Evolutionary conservation across 805 yeast species (phyloP).

Genomic region (Sugiyamaella marilandica): DNA sequence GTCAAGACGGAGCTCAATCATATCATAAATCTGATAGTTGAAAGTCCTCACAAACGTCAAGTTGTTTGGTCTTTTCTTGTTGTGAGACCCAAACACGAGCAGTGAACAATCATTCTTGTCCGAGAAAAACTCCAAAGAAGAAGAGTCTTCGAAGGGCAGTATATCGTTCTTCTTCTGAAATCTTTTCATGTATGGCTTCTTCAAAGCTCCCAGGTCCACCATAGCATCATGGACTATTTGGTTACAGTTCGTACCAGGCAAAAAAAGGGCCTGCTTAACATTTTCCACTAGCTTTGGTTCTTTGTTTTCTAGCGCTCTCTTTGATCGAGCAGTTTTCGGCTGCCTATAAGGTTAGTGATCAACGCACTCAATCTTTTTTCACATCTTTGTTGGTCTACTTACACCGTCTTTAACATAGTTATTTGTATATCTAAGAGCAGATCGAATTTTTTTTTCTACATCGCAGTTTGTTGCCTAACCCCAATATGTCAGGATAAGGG

Average conservation of each 20-base stretch:
- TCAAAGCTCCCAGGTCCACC: constrained; percentile 82
- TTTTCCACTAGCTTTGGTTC: constrained; percentile 89
- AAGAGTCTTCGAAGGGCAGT: constrained; percentile 87
- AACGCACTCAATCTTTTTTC: constrained; percentile 18
- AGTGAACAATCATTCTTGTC: constrained; percentile 92
- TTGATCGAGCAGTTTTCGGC: constrained; percentile 93
- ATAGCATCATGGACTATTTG: constrained; percentile 80
- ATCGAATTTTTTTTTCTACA: constrained; percentile 5
- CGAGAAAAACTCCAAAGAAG: constrained; percentile 82
- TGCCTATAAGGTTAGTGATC: constrained; percentile 43
- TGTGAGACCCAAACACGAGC: constrained; percentile 69
- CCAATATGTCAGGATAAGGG: not conserved
- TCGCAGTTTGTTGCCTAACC: not conserved
- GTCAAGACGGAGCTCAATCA: constrained; percentile 80
- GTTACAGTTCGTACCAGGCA: constrained; percentile 82
- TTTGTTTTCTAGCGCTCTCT: constrained; percentile 84
- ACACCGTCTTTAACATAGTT: constrained; percentile 36
- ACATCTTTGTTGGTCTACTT: constrained; percentile 22
- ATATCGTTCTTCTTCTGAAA: constrained; percentile 85
- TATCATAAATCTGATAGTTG: constrained; percentile 84
- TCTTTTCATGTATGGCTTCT: constrained; percentile 85
- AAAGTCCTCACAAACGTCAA: constrained; percentile 85
- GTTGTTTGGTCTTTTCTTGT: constrained; percentile 90
- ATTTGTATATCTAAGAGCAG: not conserved
- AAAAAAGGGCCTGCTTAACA: constrained; percentile 81